phyloP scores from a whole-genome alignment of 352 stramenopile genomes.

The Phytophthora idaei region DNA sequence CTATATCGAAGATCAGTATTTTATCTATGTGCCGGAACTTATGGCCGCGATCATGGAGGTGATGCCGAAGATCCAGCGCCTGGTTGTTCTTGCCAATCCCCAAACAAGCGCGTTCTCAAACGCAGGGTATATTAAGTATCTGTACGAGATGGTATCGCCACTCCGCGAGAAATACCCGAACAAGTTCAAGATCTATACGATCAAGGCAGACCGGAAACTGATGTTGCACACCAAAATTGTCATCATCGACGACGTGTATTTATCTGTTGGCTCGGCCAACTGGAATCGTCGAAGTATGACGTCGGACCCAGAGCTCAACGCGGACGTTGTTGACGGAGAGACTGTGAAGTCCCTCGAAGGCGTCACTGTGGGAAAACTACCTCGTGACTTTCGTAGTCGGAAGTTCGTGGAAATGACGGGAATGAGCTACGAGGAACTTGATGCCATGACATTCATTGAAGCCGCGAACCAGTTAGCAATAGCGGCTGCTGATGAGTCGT shows the following conservation, averaged over 20 bases:
- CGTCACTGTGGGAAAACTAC: slow-evolving; percentile 41
- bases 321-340: slow-evolving; percentile 56
- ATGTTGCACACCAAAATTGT: slow-evolving; percentile 65
- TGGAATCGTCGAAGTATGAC: slow-evolving; percentile 61
- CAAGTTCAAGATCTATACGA: slow-evolving; percentile 45
- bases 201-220: slow-evolving; percentile 35
- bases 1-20: slow-evolving; percentile 36
- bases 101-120: slow-evolving; percentile 35
- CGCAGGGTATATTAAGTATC: slow-evolving; percentile 48
- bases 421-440: slow-evolving; percentile 42
- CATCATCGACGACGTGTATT: slow-evolving; percentile 66
- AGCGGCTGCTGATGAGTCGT: slow-evolving; percentile 22
- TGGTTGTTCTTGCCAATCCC: slow-evolving; percentile 50
- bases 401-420: slow-evolving; percentile 70
- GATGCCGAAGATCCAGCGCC: slow-evolving; percentile 48
- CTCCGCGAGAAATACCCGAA: slow-evolving; percentile 42
- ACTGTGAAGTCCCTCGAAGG: slow-evolving; percentile 31
- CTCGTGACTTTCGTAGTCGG: slow-evolving; percentile 57
- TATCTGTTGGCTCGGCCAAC: slow-evolving; percentile 62
- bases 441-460: slow-evolving; percentile 53
- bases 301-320: slow-evolving; percentile 60
- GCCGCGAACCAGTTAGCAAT: slow-evolving; percentile 45
- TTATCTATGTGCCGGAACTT: slow-evolving; percentile 26
- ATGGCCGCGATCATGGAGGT: slow-evolving; percentile 41
- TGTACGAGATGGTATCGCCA: slow-evolving; percentile 58